Base-by-base conservation (phyloP, 1,284 basidiomycete genomes). In the Ganoderma boninense region DNA sequence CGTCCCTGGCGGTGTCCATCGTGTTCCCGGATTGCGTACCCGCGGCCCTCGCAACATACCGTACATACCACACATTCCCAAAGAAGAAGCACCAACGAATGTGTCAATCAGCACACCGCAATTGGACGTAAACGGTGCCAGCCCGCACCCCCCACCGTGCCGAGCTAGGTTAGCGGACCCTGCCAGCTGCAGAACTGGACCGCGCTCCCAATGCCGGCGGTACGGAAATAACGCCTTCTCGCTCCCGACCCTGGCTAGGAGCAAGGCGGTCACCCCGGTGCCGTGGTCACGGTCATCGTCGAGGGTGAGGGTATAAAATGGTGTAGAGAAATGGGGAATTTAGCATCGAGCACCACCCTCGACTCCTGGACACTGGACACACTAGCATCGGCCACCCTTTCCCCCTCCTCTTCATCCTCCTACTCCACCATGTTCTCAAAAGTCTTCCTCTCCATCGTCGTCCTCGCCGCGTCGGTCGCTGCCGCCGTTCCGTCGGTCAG, bases 391-490 rank as follows among this genome's bases (percentile, higher is more conserved):
- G 29, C 29, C 40, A 10, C 56, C 32, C 56, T 35, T 35, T 18
- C 29, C 29, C 4, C 4, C 29, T 32, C 29, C 29, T 32, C 62
- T 14, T 18, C 26, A 32, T 64, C 26, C 44, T 64, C n/a, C 11
- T 10, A 1, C 7, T 35, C 62, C 32, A 29, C n/a, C 16, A 72
- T 72, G 71, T 65, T 66, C 29, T 68, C 62, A 43, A 70, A 68
- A 60, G 13, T 40, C 44, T 43, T 72, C 56, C 23, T 68, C 29
- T 62, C 66, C 35, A 35, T 72, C 40, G 49, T 65, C 56, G 43
- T 64, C 20, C 61, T 70, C 42, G 64, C 57, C 32, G 60, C 67
- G 14, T 57, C 61, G 14, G 69, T 57, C 20, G 20, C 42, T 23
- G 71, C 71, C n/a, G 63, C 62, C 6, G 57, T 60, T 13, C 57